Evolutionary conservation across 257 asterid species (phyloP).

Genomic region (Scutellaria barbata): DNA sequence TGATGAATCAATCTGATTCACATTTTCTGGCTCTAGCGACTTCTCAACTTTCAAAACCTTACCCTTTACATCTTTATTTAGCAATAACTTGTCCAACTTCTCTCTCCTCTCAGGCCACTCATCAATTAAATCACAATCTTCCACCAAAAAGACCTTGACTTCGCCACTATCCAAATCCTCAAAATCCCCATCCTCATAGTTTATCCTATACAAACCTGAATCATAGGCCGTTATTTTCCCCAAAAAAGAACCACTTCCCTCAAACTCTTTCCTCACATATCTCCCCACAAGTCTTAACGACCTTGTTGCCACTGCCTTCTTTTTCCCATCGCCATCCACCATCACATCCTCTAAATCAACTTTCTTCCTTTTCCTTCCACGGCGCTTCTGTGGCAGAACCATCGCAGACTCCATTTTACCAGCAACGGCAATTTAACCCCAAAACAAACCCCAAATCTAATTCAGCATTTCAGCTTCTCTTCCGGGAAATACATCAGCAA

Average conservation of each 20-base stretch:
- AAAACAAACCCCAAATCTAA: conserved; percentile 37
- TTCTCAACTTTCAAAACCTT: conserved; percentile 41
- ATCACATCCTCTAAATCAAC: conserved; percentile 51
- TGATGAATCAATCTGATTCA: conserved; percentile 23
- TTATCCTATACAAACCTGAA: conserved; percentile 75
- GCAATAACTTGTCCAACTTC: conserved; percentile 56
- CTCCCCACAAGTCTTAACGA: conserved; percentile 63
- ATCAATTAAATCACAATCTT: conserved; percentile 59
- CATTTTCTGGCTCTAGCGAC: conserved; percentile 20
- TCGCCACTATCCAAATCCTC: conserved; percentile 79
- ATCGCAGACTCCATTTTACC: conserved; percentile 54
- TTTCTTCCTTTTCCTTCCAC: conserved; percentile 83
- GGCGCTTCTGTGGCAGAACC: conserved; percentile 47
- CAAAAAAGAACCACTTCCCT: conserved; percentile 66
- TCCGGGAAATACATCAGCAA: conserved; percentile 23
- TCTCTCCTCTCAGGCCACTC: conserved; percentile 67
- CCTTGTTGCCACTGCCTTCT: conserved; percentile 52
- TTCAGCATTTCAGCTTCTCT: conserved; percentile 37
- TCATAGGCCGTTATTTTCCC: conserved; percentile 69
- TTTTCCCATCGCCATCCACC: conserved; percentile 54
- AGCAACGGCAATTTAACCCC: conserved; percentile 33
- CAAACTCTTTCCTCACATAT: conserved; percentile 76
- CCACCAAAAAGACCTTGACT: conserved; percentile 56
- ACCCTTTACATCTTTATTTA: conserved; percentile 41
- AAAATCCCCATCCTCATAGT: conserved; percentile 85